Percentiles rank a stretch among this genome's conserved stretches.
Conservation (phyloP, 345 rosid genomes). For the Gossypium herbaceum region DNA sequence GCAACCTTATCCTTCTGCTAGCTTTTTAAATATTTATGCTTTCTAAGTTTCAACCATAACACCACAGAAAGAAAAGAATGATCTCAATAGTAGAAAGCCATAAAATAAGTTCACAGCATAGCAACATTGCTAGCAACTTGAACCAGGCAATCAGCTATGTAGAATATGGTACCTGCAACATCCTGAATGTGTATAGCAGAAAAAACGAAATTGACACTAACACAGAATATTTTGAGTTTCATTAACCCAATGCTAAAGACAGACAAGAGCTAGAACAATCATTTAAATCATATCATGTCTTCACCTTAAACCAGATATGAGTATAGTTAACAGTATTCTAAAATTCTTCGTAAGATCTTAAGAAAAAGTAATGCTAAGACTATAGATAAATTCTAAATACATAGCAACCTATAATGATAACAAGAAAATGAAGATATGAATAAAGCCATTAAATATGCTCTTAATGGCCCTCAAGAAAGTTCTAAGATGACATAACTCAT, state of each 20-base stretch:
- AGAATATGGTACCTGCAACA: neutral
- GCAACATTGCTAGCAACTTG: neutral
- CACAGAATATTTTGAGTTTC: neutral
- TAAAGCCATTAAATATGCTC: neutral
- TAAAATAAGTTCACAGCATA: slow-evolving; percentile 2
- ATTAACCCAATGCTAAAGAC: neutral
- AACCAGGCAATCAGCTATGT: neutral
- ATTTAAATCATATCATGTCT: neutral
- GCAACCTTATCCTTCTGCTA: neutral
- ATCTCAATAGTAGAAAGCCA: slow-evolving; percentile 2
- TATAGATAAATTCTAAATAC: neutral
- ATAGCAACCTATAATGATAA: neutral
- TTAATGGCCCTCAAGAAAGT: neutral
- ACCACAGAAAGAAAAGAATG: neutral
- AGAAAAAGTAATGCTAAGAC: neutral
- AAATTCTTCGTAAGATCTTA: neutral
- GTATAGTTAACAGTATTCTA: neutral
- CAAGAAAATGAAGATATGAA: neutral
- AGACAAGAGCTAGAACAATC: neutral
- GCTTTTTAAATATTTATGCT: neutral
- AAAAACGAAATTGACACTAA: neutral
- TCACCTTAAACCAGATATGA: neutral
- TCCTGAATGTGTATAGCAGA: neutral
- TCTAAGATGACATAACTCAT: neutral
- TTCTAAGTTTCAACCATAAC: slow-evolving; percentile 3